phyloP scores from a whole-genome alignment of 1,284 basidiomycete genomes.

The Apiotrichum laibachii region DNA sequence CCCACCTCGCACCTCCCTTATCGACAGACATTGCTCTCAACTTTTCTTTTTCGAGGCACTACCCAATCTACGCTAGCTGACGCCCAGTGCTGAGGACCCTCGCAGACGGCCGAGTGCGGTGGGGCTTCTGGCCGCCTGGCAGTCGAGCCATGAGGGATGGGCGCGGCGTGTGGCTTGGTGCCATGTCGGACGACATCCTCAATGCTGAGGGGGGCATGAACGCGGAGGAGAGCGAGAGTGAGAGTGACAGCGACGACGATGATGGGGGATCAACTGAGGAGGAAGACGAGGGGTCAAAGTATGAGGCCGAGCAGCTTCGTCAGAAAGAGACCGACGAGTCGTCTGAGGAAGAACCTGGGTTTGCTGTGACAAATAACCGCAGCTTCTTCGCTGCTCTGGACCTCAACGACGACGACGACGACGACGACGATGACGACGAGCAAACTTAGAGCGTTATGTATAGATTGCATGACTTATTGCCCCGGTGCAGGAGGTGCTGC shows the following conservation, averaged over 20 bases:
- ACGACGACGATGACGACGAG: slow-evolving; percentile 6
- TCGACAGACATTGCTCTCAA: too few relatives aligned
- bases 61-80: neutral
- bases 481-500: neutral
- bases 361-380: slow-evolving; percentile 16
- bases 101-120: slow-evolving; percentile 72
- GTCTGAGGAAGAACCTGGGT: slow-evolving; percentile 16
- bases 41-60: too few relatives aligned
- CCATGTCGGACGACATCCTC: neutral
- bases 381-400: slow-evolving; percentile 49
- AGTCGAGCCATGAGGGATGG: slow-evolving; percentile 22
- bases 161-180: slow-evolving; percentile 22
- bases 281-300: slow-evolving; percentile 19
- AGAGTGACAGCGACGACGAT: slow-evolving; percentile 14
- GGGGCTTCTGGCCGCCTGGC: slow-evolving; percentile 75
- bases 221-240: slow-evolving; percentile 16
- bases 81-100: slow-evolving; percentile 68
- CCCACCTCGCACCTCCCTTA: too few relatives aligned
- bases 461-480: neutral
- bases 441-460: neutral
- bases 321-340: slow-evolving; percentile 27
- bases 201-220: slow-evolving; percentile 1
- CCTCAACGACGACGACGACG: slow-evolving; percentile 43
- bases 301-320: slow-evolving; percentile 21
- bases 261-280: slow-evolving; percentile 21